phyloP scores from a whole-genome alignment of 2,329 filamentous ascomycete species.

The Eutypella sp. region DNA sequence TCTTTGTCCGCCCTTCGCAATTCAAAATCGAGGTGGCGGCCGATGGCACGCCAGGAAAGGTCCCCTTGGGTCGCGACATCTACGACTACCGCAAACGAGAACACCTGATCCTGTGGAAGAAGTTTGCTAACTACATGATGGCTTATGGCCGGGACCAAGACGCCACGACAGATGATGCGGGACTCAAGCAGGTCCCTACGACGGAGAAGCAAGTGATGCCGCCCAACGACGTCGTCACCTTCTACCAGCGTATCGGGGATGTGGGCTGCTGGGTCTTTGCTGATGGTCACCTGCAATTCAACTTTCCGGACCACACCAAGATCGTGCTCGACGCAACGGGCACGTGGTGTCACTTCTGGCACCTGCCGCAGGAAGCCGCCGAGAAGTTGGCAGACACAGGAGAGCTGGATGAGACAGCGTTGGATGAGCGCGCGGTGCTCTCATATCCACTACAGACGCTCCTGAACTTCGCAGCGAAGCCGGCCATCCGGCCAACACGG shows the following conservation, averaged over 20 bases:
- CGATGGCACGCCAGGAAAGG: constrained; percentile 56
- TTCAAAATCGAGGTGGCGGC: constrained; percentile 52
- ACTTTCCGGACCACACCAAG: constrained; percentile 86
- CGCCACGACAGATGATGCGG: constrained; percentile 40
- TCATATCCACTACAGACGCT: constrained; percentile 69
- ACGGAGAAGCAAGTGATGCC: constrained; percentile 37
- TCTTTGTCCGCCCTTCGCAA: constrained; percentile 59
- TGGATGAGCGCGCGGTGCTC: constrained; percentile 65
- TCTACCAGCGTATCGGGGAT: constrained; percentile 76
- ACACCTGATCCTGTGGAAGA: constrained; percentile 65
- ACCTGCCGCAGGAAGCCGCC: constrained; percentile 67
- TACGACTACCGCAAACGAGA: constrained; percentile 63
- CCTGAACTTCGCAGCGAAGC: constrained; percentile 57
- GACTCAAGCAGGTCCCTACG: constrained; percentile 34
- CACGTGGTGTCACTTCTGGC: constrained; percentile 73
- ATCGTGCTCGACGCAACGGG: constrained; percentile 71
- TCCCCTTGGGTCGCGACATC: constrained; percentile 57
- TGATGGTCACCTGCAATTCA: constrained; percentile 79
- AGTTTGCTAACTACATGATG: constrained; percentile 71
- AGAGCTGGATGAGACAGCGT: constrained; percentile 64
- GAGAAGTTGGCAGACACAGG: constrained; percentile 59
- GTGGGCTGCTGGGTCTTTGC: constrained; percentile 78
- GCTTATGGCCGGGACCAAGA: constrained; percentile 68
- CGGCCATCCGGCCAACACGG: constrained; percentile 40
- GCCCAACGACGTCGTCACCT: constrained; percentile 61